Evolutionary conservation across 345 rosid genomes (phyloP), one percentile per base, ranked within the genome.

Genomic region (Viola odorata): DNA sequence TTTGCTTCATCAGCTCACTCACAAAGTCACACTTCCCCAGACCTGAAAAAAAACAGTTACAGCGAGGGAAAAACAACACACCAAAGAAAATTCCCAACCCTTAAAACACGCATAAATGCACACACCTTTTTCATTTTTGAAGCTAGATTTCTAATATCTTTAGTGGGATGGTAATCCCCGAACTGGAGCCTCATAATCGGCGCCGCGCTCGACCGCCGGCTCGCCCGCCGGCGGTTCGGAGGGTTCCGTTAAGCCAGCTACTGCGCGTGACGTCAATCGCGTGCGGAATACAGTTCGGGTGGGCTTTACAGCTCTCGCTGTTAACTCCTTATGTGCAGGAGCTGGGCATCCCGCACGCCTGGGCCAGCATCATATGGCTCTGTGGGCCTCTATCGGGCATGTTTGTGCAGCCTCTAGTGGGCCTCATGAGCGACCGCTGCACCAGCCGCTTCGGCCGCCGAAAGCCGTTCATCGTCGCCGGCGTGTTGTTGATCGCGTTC

Each of bases 341-440:
- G 91, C 86, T 94, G 8, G 99, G 99, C 59, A 90, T 90, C 49
- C 96, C 96, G 1, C 97, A 94, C 77, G 82, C 86, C 49, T 94
- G 96, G 99, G 91, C 99, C 16, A 94, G 99, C 64, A 66, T 88
- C 38, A 90, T 94, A 52, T 90, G 99, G 99, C 89, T 94, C 5
- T 94, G 99, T 66, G 99, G 99, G 5, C 97, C 97, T 14, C 88
- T 94, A 61, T 88, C 99, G 5, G 99, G 99, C 49, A 71, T 94
- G 4, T 2, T 90, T 4, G 97, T 94, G 38, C 99, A 94, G 64
- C 99, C 99, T 1, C 72, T 94, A 14, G 97, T 90, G 3, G 99
- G 97, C 3, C 97, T 78, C 69, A 81, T 84, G 74, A 94, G 99
- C 66, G 99, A 94, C 42, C 86, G 91, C 49, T 88, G 92, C 77